These are phyloP conservation scores for Noccaea caerulescens DNA, from an alignment of 345 rosid genomes.

Conservation along the genomic window DNA sequence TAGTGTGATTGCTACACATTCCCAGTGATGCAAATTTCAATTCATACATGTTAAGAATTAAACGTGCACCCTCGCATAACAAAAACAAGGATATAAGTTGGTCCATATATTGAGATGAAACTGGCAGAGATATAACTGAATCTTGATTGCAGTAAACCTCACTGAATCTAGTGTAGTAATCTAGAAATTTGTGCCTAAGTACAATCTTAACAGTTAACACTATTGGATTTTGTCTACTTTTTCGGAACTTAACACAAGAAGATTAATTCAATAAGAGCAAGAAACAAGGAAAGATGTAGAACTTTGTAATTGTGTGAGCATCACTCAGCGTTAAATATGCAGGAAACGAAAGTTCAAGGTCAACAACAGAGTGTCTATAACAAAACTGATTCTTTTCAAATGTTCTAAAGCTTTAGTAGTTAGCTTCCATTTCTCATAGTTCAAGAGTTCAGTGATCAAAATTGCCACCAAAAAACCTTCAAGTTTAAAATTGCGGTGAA, in stretches of 20 bases:
- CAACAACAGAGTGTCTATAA: conserved; percentile 7
- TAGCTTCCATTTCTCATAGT: conserved; percentile 14
- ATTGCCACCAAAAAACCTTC: conserved; percentile 17
- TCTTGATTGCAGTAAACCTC: conserved; percentile 16
- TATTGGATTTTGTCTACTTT: conserved; percentile 6
- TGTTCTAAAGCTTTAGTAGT: neutral
- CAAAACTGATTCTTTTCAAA: conserved; percentile 6
- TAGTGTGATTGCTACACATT: conserved; percentile 15
- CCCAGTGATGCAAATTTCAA: conserved; percentile 7
- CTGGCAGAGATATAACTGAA: neutral
- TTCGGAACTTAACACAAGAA: conserved; percentile 27
- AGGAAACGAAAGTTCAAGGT: neutral
- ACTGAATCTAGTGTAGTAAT: conserved; percentile 9
- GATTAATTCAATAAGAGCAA: neutral
- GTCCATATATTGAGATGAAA: conserved; percentile 20
- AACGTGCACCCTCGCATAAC: neutral
- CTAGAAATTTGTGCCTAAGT: conserved; percentile 7
- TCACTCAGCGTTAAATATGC: conserved; percentile 2
- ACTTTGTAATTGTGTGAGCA: conserved; percentile 11
- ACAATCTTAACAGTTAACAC: conserved; percentile 2
- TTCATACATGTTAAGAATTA: conserved; percentile 10
- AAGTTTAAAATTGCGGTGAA: neutral
- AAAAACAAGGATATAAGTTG: conserved; percentile 13
- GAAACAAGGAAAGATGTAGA: conserved; percentile 10
- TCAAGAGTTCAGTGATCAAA: conserved; percentile 17